Conservation (phyloP, 129 eudicot genomes). For the Oenanthe sinensis region DNA sequence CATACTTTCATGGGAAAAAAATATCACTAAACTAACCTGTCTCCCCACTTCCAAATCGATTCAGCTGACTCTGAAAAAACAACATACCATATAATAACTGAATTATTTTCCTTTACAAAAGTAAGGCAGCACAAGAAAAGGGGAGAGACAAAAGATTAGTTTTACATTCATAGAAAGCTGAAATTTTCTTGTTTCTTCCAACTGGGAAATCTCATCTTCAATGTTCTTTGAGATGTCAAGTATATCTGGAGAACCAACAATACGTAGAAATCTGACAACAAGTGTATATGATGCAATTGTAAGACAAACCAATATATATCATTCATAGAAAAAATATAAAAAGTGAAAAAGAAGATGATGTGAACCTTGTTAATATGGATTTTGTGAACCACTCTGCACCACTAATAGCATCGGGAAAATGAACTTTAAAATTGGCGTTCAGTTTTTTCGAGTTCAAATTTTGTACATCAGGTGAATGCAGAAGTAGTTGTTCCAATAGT, state of each 20-base stretch:
- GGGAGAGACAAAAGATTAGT: slow-evolving; percentile 21
- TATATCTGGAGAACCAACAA: slow-evolving; percentile 44
- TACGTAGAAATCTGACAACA: slow-evolving; percentile 50
- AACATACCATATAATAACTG: background rate
- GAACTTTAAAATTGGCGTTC: slow-evolving; percentile 42
- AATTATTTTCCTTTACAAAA: background rate
- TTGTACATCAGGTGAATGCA: slow-evolving; percentile 45
- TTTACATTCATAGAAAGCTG: slow-evolving; percentile 65
- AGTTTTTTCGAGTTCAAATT: slow-evolving; percentile 43
- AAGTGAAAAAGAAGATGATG: slow-evolving; percentile 10
- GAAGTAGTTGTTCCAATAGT: slow-evolving; percentile 48
- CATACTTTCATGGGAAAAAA: background rate
- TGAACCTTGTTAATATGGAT: slow-evolving; percentile 62
- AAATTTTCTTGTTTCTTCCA: slow-evolving; percentile 70
- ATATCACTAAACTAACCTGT: slow-evolving; percentile 12
- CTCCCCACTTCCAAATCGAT: slow-evolving; percentile 17
- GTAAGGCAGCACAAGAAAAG: background rate
- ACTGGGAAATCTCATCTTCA: slow-evolving; percentile 59
- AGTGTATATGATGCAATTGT: background rate
- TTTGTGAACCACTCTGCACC: slow-evolving; percentile 62
- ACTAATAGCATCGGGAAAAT: slow-evolving; percentile 26
- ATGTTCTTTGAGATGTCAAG: slow-evolving; percentile 29
- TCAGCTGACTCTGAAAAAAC: slow-evolving; percentile 19
- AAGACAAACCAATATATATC: background rate
- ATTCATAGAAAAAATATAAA: background rate